Base-by-base conservation (phyloP, 106 monocot species). In the Acanthochlamys bracteata region DNA sequence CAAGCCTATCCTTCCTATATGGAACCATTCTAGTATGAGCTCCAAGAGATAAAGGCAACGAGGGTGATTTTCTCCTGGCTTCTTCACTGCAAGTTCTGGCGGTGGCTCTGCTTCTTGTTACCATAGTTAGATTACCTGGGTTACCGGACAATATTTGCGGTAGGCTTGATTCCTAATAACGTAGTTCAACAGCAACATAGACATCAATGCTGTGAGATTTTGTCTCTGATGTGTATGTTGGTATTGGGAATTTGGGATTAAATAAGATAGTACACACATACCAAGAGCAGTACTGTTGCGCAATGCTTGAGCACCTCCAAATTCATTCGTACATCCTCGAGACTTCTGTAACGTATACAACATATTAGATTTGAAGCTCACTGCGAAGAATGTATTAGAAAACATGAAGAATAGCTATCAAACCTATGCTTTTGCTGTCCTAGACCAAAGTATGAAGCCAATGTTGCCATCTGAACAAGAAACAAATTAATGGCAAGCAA, bases 251-350 rank as follows among this genome's bases (percentile, higher is more conserved):
- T n/a, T n/a, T 33, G 15, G 24, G 2, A 3, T 25, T 12, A 9
- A 0, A 12, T 27, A 15, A 15, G 17, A 6, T 25, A n/a, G n/a
- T n/a, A n/a, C n/a, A 27, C 24, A 42, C 42, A 47, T 71, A 87
- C 93, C 83, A 94, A 42, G 9, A 94, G 73, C 52, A 94, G 57
- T 16, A 90, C 86, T 0, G 93, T 82, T 10, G 93, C 93, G 41
- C 89, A 94, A 71, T 84, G 86, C 71, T 94, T 94, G 69, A 94
- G 66, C 51, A 94, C 93, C 61, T 89, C 93, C 76, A 94, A 71
- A 73, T 94, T 94, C 93, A 94, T 82, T 17, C 89, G 67, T 0
- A 86, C 93, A 66, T 94, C 89, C 11, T 89, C 93, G 7, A 94
- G 79, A 60, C 93, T 94, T 78, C 93, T 86, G 79, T 65, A 49